phyloP scores from a whole-genome alignment of 805 yeast genomes.

The Saturnispora gosingensis region DNA sequence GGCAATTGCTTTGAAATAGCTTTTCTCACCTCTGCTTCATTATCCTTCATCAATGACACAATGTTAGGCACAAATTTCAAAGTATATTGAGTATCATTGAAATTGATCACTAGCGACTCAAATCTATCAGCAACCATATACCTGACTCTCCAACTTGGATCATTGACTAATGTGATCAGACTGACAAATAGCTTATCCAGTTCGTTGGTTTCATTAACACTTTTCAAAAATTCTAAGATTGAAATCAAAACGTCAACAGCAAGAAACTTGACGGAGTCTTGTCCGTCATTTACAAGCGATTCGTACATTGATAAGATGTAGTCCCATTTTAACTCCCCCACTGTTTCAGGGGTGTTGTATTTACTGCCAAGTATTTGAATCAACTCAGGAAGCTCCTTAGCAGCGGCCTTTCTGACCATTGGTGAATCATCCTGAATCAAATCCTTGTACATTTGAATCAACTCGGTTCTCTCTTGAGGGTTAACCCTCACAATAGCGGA shows the following conservation, averaged over 20 bases:
- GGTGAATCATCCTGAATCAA: slow-evolving; percentile 89
- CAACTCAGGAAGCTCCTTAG: slow-evolving; percentile 67
- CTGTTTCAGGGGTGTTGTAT: slow-evolving; percentile 31
- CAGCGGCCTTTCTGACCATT: slow-evolving; percentile 95
- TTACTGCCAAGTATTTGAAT: slow-evolving; percentile 42
- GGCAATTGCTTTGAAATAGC: slow-evolving; percentile 91
- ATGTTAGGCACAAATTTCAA: slow-evolving; percentile 62
- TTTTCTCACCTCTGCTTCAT: slow-evolving; percentile 94
- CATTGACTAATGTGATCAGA: slow-evolving; percentile 65
- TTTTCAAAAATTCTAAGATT: slow-evolving; percentile 60
- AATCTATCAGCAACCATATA: slow-evolving; percentile 97
- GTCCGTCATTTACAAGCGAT: slow-evolving; percentile 69
- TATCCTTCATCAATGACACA: slow-evolving; percentile 72
- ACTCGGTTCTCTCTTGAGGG: slow-evolving; percentile 44
- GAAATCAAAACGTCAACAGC: slow-evolving; percentile 83
- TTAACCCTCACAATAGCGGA: slow-evolving; percentile 54
- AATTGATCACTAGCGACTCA: slow-evolving; percentile 58
- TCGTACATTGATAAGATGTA: slow-evolving; percentile 75
- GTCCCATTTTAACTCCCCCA: slow-evolving; percentile 63
- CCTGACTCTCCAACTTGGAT: slow-evolving; percentile 96
- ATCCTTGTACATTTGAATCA: slow-evolving; percentile 59
- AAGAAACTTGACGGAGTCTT: slow-evolving; percentile 89
- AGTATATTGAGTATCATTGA: slow-evolving; percentile 48
- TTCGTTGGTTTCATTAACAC: slow-evolving; percentile 47
- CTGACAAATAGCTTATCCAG: slow-evolving; percentile 54